Evolutionary conservation across 2,329 filamentous ascomycete genomes (phyloP).

Genomic region (Pleomassaria siparia): DNA sequence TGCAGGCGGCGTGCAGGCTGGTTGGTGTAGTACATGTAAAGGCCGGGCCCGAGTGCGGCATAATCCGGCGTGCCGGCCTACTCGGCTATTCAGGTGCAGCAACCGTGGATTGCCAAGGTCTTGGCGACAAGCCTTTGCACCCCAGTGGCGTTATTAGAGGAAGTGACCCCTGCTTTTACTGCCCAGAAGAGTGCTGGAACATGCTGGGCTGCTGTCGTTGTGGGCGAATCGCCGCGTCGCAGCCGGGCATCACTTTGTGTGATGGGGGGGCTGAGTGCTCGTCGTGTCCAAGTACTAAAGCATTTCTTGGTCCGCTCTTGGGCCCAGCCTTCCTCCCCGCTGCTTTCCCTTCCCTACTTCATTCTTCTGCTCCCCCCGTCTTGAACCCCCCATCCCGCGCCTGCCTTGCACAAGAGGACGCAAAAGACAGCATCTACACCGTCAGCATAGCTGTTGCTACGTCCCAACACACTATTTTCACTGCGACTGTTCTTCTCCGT

Average conservation of each 20-base stretch:
- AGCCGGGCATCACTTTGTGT: background rate
- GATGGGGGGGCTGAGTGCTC: conserved; percentile 2
- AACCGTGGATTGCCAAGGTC: conserved; percentile 5
- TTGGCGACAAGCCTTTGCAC: conserved; percentile 1
- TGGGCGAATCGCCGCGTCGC: background rate
- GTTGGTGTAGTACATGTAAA: background rate
- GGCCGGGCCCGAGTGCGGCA: conserved; percentile 4
- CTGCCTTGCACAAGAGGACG: background rate
- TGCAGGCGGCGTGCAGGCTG: background rate
- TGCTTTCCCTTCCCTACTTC: conserved; percentile 9
- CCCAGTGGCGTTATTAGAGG: conserved; percentile 1
- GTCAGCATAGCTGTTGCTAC: background rate
- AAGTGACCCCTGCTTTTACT: conserved; percentile 2
- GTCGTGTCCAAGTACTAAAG: conserved; percentile 3
- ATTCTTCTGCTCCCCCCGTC: conserved; percentile 11
- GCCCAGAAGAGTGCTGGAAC: background rate
- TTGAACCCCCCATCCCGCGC: too few relatives aligned
- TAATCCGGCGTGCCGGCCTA: too few relatives aligned
- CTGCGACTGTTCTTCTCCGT: background rate
- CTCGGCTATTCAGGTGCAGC: conserved; percentile 5
- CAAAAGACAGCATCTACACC: background rate
- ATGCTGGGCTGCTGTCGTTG: background rate
- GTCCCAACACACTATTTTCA: background rate
- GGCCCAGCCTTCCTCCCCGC: conserved; percentile 16
- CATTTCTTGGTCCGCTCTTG: conserved; percentile 9